Base-by-base conservation (phyloP, 495 filamentous ascomycete genomes). In the Penicillium soppii region DNA sequence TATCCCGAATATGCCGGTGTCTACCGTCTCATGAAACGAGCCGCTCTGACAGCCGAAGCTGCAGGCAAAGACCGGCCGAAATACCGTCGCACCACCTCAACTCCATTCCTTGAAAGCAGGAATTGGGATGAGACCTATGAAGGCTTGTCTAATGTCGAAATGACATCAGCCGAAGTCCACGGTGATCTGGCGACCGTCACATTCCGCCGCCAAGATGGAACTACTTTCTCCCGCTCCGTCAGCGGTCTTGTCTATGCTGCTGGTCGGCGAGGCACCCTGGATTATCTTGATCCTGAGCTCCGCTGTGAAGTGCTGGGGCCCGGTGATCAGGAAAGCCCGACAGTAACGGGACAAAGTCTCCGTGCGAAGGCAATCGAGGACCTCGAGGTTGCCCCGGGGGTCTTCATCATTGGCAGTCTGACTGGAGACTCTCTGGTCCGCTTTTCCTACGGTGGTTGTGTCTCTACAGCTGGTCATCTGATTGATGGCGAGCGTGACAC, bases 1-100 rank as follows among this genome's bases (percentile, higher is more conserved):
- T 88, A 88, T 56, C 84, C 84, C 0, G 84, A 87, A 47, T 86
- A 88, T 58, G 82, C 84, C 0, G 69, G 75, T 35, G 70, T 88
- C 8, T 87, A 88, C 54, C 72, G 81, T 15, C 68, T 78, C 19
- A 88, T 88, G 84, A 86, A 82, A 62, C 63, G 72, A 6, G 74
- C 81, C 3, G 75, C 72, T 1, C 53, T 73, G 10, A 42, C 65
- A 15, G 52, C 63, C 22, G 53, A 53, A 23, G 26, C 56, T 13
- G 5, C 47, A 9, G 12, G 47, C 25, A 54, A 60, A 25, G 50
- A 52, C 12, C 67, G 63, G 30, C 47, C 57, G 9, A 69, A 68
- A 43, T 48, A 51, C 26, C 66, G 66, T 20, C 71, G 62, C 15
- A 58, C 59, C 8, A 69, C 71, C n/a, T 74, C 72, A 1, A 77